phyloP scores from a whole-genome alignment of 495 filamentous ascomycete species.

The Pyronema domesticum region DNA sequence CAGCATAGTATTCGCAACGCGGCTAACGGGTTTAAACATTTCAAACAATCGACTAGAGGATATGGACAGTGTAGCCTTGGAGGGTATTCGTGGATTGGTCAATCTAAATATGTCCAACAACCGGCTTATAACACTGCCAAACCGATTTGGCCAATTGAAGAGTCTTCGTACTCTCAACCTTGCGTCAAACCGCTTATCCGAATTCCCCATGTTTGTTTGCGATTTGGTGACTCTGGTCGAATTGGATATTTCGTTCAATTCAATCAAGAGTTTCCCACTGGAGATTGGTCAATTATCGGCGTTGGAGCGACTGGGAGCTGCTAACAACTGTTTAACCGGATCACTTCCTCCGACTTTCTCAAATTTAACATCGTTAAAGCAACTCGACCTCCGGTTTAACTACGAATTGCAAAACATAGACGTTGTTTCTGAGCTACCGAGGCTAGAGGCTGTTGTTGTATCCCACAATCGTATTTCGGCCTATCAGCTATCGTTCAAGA shows the following conservation, averaged over 20 bases:
- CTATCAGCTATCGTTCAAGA: slow-evolving; percentile 70
- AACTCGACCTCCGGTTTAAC: slow-evolving; percentile 90
- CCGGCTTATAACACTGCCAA: slow-evolving; percentile 53
- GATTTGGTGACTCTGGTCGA: slow-evolving; percentile 69
- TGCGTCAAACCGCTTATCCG: slow-evolving; percentile 75
- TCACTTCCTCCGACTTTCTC: slow-evolving; percentile 51
- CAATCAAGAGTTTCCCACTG: slow-evolving; percentile 53
- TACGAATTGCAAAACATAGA: slow-evolving; percentile 60
- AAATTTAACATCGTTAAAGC: slow-evolving; percentile 57
- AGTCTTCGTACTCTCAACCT: slow-evolving; percentile 67
- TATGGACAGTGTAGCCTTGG: slow-evolving; percentile 64
- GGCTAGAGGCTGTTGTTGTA: slow-evolving; percentile 65
- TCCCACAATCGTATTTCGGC: slow-evolving; percentile 83
- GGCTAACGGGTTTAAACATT: slow-evolving; percentile 74
- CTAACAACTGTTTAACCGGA: slow-evolving; percentile 74
- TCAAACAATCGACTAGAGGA: slow-evolving; percentile 86
- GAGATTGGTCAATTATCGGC: slow-evolving; percentile 58
- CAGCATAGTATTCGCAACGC: slow-evolving; percentile 64
- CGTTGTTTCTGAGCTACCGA: slow-evolving; percentile 60
- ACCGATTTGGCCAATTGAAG: slow-evolving; percentile 61
- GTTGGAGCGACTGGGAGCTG: slow-evolving; percentile 81
- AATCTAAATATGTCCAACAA: slow-evolving; percentile 92
- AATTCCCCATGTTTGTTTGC: slow-evolving; percentile 71
- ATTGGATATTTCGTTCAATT: slow-evolving; percentile 93
- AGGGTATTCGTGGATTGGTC: slow-evolving; percentile 52